Conservation (phyloP, 2,329 filamentous ascomycete genomes). For the Alternaria ethzedia region DNA sequence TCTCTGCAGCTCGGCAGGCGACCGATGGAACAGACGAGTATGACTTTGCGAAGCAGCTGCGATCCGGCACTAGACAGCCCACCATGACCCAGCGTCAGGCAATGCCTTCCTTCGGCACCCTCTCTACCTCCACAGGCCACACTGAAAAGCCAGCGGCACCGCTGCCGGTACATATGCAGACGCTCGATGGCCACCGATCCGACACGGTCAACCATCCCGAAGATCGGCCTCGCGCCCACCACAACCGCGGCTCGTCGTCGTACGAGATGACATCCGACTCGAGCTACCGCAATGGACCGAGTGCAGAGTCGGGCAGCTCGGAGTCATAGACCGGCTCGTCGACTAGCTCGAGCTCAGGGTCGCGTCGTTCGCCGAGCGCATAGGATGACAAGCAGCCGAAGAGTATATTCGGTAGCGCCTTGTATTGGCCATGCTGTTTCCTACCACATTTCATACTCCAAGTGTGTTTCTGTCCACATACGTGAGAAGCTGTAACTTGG, state of each 20-base stretch:
- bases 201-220: constrained; percentile 29
- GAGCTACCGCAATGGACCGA: constrained; percentile 36
- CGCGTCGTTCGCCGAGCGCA: constrained; percentile 13
- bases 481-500: not conserved
- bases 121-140: constrained; percentile 1
- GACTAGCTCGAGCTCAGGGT: constrained; percentile 20
- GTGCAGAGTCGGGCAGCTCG: constrained; percentile 34
- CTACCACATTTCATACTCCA: constrained; percentile 42
- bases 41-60: constrained; percentile 23
- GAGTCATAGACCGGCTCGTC: constrained; percentile 33
- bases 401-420: constrained; percentile 30
- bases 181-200: constrained; percentile 38
- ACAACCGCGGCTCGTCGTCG: constrained; percentile 23
- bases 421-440: constrained; percentile 43
- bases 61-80: constrained; percentile 10
- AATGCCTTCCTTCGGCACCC: constrained; percentile 1
- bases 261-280: constrained; percentile 26
- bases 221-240: constrained; percentile 30
- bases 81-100: constrained; percentile 3
- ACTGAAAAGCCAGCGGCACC: constrained; percentile 21
- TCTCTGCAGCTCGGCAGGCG: constrained; percentile 22
- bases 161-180: constrained; percentile 24
- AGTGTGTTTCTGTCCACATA: constrained; percentile 44
- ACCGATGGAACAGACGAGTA: constrained; percentile 40
- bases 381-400: constrained; percentile 36